A percentile compares a stretch with the other conserved stretches of the same genome.
Conservation (phyloP, 306 rosid species). For the Prunus salicina region DNA sequence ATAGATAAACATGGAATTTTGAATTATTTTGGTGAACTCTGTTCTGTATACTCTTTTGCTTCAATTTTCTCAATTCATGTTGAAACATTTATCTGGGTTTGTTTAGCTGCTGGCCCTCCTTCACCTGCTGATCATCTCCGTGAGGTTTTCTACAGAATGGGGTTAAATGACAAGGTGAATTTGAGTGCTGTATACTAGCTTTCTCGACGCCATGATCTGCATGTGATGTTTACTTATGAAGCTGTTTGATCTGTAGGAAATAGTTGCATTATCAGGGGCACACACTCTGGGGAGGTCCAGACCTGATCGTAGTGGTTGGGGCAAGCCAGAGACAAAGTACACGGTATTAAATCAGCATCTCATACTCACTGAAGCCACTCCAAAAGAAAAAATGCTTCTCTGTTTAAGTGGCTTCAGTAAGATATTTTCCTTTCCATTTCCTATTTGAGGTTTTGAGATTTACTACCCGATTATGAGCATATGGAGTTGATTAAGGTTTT, state of each 20-base stretch:
- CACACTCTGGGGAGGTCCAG: slow-evolving; percentile 94
- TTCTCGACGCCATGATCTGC: slow-evolving; percentile 9
- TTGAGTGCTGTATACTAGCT: slow-evolving; percentile 2
- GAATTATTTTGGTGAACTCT: neutral
- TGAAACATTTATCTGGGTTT: slow-evolving; percentile 17
- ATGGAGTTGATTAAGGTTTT: neutral
- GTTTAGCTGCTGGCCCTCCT: slow-evolving; percentile 84
- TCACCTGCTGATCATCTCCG: slow-evolving; percentile 96
- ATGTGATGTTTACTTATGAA: slow-evolving; percentile 23
- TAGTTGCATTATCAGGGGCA: slow-evolving; percentile 95
- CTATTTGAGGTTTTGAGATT: neutral
- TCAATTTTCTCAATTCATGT: neutral
- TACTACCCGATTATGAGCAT: neutral
- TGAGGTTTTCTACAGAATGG: slow-evolving; percentile 93
- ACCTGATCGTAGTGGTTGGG: slow-evolving; percentile 99
- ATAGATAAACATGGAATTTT: neutral
- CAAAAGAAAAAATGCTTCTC: neutral
- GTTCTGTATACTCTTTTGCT: neutral
- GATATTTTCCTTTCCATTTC: neutral
- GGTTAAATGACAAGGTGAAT: slow-evolving; percentile 77
- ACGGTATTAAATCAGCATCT: slow-evolving; percentile 52
- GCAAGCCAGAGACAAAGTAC: slow-evolving; percentile 94
- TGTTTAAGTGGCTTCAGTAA: neutral
- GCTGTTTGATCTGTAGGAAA: slow-evolving; percentile 62
- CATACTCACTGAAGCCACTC: neutral